These are phyloP conservation scores for Nicotiana rustica DNA, from an alignment of 305 asterid genomes.

Conservation along the genomic window DNA sequence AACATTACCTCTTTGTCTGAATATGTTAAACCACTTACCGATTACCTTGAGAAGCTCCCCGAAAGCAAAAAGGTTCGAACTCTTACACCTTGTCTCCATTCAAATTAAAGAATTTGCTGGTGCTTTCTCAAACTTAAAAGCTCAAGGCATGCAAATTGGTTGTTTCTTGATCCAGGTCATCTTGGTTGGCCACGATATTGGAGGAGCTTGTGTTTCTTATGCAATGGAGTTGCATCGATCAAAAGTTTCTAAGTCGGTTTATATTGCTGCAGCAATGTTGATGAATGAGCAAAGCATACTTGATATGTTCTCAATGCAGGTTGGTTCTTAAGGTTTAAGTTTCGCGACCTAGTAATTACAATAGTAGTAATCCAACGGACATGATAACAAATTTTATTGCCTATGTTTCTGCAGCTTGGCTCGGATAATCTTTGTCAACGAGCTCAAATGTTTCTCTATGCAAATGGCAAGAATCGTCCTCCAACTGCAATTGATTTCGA, in stretches of 20 bases:
- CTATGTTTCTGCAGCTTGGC: slow-evolving; percentile 42
- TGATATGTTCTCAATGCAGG: slow-evolving; percentile 61
- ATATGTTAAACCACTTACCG: slow-evolving; percentile 56
- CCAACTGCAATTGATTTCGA: slow-evolving; percentile 60
- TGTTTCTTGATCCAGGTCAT: slow-evolving; percentile 46
- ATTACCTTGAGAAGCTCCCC: slow-evolving; percentile 53
- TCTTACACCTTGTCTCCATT: neutral
- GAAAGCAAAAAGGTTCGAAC: slow-evolving; percentile 43
- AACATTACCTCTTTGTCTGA: slow-evolving; percentile 48
- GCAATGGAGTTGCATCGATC: slow-evolving; percentile 60
- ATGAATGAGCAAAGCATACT: slow-evolving; percentile 51
- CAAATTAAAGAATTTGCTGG: neutral
- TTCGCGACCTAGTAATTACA: neutral
- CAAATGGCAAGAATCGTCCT: slow-evolving; percentile 49
- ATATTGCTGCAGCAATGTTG: slow-evolving; percentile 63
- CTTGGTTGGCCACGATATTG: slow-evolving; percentile 66
- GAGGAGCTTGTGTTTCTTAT: slow-evolving; percentile 59
- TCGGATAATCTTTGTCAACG: slow-evolving; percentile 46
- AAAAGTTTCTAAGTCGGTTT: slow-evolving; percentile 56
- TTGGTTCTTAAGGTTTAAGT: slow-evolving; percentile 21
- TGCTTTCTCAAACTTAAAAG: slow-evolving; percentile 14
- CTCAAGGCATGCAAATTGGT: neutral
- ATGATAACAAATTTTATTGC: neutral
- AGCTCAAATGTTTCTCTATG: slow-evolving; percentile 58
- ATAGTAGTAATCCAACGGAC: neutral